A percentile compares a stretch with the other conserved stretches of the same genome.
phyloP scores from a whole-genome alignment of 805 yeast genomes.

The Isabelozyma heimii region DNA sequence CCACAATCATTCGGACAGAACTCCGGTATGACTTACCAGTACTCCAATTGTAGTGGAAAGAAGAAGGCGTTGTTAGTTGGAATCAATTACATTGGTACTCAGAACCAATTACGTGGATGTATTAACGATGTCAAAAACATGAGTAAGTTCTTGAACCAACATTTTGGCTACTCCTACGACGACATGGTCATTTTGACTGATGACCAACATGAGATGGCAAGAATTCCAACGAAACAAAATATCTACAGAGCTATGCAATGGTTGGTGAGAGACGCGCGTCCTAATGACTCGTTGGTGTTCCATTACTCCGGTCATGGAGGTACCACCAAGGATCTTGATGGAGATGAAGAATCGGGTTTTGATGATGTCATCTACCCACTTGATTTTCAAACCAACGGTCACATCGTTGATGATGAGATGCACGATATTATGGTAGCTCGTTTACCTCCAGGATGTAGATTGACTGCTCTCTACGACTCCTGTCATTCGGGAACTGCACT shows the following conservation, averaged over 20 bases:
- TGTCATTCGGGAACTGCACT: slow-evolving; percentile 42
- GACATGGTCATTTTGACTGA: slow-evolving; percentile 39
- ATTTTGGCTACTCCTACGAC: slow-evolving; percentile 32
- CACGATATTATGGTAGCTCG: slow-evolving; percentile 37
- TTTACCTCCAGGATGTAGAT: slow-evolving; percentile 34
- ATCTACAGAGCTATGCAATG: slow-evolving; percentile 38
- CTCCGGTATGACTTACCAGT: slow-evolving; percentile 33
- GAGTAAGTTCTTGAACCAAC: slow-evolving; percentile 26
- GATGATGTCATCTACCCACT: slow-evolving; percentile 39
- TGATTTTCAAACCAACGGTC: slow-evolving; percentile 31
- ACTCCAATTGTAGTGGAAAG: slow-evolving; percentile 36
- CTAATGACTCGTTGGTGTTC: slow-evolving; percentile 38
- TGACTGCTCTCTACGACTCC: slow-evolving; percentile 37
- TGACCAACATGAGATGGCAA: slow-evolving; percentile 28
- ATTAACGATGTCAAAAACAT: slow-evolving; percentile 39
- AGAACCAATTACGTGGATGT: slow-evolving; percentile 33
- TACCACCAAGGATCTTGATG: slow-evolving; percentile 30
- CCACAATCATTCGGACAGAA: slow-evolving; percentile 38
- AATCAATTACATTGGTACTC: slow-evolving; percentile 30
- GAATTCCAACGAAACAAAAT: slow-evolving; percentile 33
- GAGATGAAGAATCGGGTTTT: slow-evolving; percentile 36
- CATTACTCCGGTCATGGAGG: slow-evolving; percentile 43
- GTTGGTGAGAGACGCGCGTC: slow-evolving; percentile 35
- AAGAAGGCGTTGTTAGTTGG: slow-evolving; percentile 38
- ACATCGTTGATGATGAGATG: slow-evolving; percentile 37